Evolutionary conservation across 2,329 filamentous ascomycete species (phyloP), one percentile per base, ranked within the genome.

Genomic region (Aspergillus eucalypticola): DNA sequence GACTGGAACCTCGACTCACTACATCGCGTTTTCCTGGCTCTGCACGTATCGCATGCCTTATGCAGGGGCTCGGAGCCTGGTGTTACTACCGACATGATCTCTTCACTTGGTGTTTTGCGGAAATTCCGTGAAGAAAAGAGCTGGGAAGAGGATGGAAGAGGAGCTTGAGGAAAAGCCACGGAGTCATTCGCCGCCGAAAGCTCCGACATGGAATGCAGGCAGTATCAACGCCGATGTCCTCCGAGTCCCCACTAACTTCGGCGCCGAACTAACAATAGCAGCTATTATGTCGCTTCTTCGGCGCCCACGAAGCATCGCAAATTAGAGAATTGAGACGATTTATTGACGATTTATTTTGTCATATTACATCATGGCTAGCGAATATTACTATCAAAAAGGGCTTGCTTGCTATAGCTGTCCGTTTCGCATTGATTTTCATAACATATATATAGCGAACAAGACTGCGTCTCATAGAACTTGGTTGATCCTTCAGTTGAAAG

Each of bases 41-140:
- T 53, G 35, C 58, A 60, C 17, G 52, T 35, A 39, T 60, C 58
- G 35, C 58, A 60, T 5, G 58, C 52, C 17, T 60, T 60, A 25
- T 60, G 44, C 15, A 60, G 0, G 66, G 52, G 38, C 10, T 41
- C 52, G 25, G 52, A 54, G 35, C 52, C 41, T 42, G 23, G 27
- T n/a, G 13, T 15, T 15, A n/a, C 52, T 38, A 39, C 52, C 41
- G 52, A 44, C 52, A 54, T 54, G 19, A 15, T 54, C 6, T 32
- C 8, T 17, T 10, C 7, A 35, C 4, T 50, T n/a, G 11, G 29
- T 3, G 7, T 39, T 5, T 5, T 21, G 10, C 21, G 11, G 27
- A 19, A 8, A 1, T 19, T 5, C n/a, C 7, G 10, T 8, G 41
- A 38, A 19, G 13, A 19, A 39, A 29, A 25, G 41, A 35, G 11